Evolutionary conservation across 139 green algal genomes (phyloP).

Genomic region (Pleodorina starrii): DNA sequence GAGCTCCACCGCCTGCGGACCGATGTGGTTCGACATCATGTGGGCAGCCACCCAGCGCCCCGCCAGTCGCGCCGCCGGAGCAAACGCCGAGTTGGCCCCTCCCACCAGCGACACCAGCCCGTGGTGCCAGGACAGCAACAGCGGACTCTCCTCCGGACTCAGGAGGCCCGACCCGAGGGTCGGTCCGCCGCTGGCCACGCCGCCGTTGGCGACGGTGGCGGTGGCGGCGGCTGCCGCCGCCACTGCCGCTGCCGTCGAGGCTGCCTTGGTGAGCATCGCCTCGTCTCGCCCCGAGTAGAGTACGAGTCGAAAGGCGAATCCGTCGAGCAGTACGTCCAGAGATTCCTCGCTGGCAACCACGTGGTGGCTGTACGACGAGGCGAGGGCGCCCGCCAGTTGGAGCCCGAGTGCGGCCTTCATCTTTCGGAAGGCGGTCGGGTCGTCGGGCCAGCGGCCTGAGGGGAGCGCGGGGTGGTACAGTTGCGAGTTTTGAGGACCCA

Average conservation of each 20-base stretch:
- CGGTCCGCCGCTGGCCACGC: too few relatives aligned
- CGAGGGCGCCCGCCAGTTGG: constrained; percentile 78
- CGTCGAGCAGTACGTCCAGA: constrained; percentile 83
- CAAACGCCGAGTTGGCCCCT: constrained; percentile 70
- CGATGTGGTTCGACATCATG: constrained; percentile 72
- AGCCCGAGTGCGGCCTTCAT: constrained; percentile 82
- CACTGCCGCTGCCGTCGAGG: not conserved
- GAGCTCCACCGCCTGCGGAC: constrained; percentile 80
- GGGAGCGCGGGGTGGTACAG: too few relatives aligned
- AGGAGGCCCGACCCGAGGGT: not conserved
- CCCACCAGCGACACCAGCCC: constrained; percentile 65
- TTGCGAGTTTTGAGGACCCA: too few relatives aligned
- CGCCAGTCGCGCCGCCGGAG: constrained; percentile 68
- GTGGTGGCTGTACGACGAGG: constrained; percentile 63
- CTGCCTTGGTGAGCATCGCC: constrained; percentile 53
- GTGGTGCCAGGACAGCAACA: constrained; percentile 78
- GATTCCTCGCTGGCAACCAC: constrained; percentile 66
- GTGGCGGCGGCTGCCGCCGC: not conserved
- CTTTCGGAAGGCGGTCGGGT: constrained; percentile 74
- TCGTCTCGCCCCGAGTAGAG: constrained; percentile 75
- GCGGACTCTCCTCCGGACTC: constrained; percentile 41
- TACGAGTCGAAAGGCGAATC: constrained; percentile 84
- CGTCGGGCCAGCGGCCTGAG: constrained; percentile 74
- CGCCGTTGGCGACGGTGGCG: too few relatives aligned
- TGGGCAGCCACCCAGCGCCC: constrained; percentile 80